Evolutionary conservation across 2,329 filamentous ascomycete species (phyloP).

Genomic region (Cercospora beticola): DNA sequence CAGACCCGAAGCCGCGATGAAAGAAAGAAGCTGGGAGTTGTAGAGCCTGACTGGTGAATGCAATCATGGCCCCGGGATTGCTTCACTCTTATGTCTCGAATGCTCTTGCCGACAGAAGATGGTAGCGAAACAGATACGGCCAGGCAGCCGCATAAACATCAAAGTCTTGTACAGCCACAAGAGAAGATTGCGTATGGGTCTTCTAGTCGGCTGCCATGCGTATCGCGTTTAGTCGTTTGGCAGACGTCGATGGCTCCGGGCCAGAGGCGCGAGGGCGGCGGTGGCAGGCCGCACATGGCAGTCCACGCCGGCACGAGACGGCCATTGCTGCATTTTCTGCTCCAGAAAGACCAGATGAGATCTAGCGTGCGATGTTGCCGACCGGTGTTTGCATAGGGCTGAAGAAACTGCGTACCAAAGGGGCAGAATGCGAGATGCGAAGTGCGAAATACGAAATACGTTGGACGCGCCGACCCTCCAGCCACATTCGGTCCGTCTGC

Average conservation of each 20-base stretch:
- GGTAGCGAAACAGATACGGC: neutral
- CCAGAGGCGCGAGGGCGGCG: too few species aligned
- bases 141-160: neutral
- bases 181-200: neutral
- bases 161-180: neutral
- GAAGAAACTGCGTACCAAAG: neutral
- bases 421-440: neutral
- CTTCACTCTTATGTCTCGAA: neutral
- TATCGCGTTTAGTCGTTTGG: neutral
- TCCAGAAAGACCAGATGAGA: neutral
- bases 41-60: neutral
- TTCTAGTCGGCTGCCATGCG: neutral
- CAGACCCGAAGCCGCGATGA: too few species aligned
- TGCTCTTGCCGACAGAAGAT: neutral
- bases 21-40: neutral
- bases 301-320: neutral
- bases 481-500: neutral
- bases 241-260: neutral
- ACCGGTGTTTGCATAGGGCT: neutral
- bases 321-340: neutral
- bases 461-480: neutral
- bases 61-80: neutral
- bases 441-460: neutral
- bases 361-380: neutral
- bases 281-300: neutral